Evolutionary conservation across 371 early-diverging fungal genomes (phyloP).

Genomic region (Rhizopus sp.): DNA sequence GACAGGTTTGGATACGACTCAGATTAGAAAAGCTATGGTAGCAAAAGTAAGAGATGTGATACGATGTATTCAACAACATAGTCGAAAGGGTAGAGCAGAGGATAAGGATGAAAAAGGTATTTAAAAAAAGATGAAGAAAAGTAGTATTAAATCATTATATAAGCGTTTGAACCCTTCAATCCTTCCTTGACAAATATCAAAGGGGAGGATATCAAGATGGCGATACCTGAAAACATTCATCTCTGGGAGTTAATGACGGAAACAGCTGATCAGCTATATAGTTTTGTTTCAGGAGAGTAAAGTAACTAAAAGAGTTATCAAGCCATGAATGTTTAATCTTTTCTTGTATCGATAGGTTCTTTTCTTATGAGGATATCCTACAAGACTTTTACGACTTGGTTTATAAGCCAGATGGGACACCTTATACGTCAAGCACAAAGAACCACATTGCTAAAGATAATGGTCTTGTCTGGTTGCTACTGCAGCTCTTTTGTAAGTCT

Average conservation of each 20-base stretch:
- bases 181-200: constrained; percentile 17
- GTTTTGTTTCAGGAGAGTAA: constrained; percentile 69
- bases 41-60: constrained; percentile 68
- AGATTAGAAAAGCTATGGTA: constrained; percentile 71
- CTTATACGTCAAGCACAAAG: constrained; percentile 39
- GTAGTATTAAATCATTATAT: background rate
- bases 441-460: constrained; percentile 68
- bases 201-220: constrained; percentile 57
- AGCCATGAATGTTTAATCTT: background rate
- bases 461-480: constrained; percentile 70
- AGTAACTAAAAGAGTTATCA: constrained; percentile 3
- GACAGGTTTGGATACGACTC: constrained; percentile 48
- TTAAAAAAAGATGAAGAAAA: background rate
- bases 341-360: constrained; percentile 33
- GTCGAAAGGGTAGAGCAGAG: constrained; percentile 19
- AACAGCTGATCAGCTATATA: constrained; percentile 78
- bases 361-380: constrained; percentile 69
- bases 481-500: constrained; percentile 69
- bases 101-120: constrained; percentile 16
- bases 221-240: constrained; percentile 67
- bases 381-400: constrained; percentile 66
- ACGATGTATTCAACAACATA: constrained; percentile 61
- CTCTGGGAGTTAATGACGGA: constrained; percentile 79
- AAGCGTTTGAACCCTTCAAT: constrained; percentile 25
- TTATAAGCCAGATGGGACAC: constrained; percentile 53